These are phyloP conservation scores for Euphorbia corollata DNA, from an alignment of 441 rosid species.

Conservation along the genomic window DNA sequence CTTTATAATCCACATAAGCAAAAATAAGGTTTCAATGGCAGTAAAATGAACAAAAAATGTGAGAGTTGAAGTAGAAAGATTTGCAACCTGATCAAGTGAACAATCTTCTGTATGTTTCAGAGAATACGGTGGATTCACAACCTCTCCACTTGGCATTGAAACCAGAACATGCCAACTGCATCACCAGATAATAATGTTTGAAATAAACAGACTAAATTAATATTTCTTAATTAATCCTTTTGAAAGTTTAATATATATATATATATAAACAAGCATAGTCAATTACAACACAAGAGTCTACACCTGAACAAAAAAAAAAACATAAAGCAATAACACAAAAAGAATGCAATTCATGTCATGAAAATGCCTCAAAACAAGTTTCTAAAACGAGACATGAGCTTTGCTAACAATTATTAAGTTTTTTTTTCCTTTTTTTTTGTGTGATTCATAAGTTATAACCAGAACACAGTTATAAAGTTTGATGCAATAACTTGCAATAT, in stretches of 20 bases:
- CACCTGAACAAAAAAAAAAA: not conserved
- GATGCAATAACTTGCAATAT: not conserved
- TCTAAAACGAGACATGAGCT: not conserved
- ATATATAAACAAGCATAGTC: not conserved
- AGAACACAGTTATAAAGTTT: not conserved
- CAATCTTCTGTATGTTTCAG: conserved; percentile 52
- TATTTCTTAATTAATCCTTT: not conserved
- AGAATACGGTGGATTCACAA: conserved; percentile 68
- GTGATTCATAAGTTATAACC: not conserved
- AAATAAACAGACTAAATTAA: not conserved
- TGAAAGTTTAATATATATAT: too few relatives aligned
- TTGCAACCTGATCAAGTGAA: conserved; percentile 53
- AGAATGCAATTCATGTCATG: not conserved
- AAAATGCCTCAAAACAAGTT: not conserved
- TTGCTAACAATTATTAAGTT: not conserved
- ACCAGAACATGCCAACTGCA: conserved; percentile 71
- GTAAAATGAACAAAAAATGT: not conserved
- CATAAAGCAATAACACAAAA: conserved; percentile 2
- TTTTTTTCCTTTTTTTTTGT: too few relatives aligned
- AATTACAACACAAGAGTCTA: not conserved
- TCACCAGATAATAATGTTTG: conserved; percentile 13
- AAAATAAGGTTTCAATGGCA: conserved; percentile 9
- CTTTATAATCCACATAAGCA: not conserved
- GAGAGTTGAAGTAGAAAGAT: conserved; percentile 12
- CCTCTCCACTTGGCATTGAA: conserved; percentile 60